These are phyloP conservation scores for Daldinia decipiens DNA, from an alignment of 495 filamentous ascomycete species.

Conservation along the genomic window DNA sequence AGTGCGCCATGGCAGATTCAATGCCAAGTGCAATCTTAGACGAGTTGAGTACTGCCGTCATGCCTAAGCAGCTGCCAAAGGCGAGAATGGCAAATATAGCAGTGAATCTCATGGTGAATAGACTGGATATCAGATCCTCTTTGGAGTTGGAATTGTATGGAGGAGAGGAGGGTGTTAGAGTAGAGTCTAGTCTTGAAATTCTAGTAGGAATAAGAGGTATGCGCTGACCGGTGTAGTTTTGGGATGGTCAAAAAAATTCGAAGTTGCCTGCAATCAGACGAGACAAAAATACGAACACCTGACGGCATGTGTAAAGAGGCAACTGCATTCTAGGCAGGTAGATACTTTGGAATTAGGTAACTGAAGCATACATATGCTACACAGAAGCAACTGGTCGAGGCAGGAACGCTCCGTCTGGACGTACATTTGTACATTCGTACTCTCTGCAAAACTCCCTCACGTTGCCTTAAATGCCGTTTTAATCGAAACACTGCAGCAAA, in stretches of 20 bases:
- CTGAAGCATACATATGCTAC: too few relatives aligned
- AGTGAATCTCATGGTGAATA: constrained; percentile 31
- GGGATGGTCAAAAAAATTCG: background rate
- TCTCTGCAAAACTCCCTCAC: background rate
- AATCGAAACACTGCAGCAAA: background rate
- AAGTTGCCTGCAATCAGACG: background rate
- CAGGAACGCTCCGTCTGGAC: background rate
- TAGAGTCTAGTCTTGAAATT: background rate
- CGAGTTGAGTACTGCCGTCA: background rate
- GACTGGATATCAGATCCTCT: background rate
- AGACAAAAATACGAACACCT: background rate
- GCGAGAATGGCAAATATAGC: constrained; percentile 13
- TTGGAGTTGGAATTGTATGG: background rate
- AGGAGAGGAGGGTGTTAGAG: background rate
- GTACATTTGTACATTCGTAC: constrained; percentile 1
- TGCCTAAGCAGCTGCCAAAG: constrained; percentile 6
- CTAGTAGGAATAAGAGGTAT: background rate
- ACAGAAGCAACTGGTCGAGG: background rate
- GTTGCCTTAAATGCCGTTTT: background rate
- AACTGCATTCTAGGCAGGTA: background rate
- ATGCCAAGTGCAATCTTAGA: background rate
- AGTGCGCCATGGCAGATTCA: background rate
- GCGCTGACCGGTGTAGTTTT: background rate
- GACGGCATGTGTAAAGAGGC: background rate
- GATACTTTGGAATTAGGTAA: background rate